Percentiles rank a stretch among this genome's conserved stretches.
Evolutionary conservation across 2,329 filamentous ascomycete genomes (phyloP).

Genomic region (Fusarium sp.): DNA sequence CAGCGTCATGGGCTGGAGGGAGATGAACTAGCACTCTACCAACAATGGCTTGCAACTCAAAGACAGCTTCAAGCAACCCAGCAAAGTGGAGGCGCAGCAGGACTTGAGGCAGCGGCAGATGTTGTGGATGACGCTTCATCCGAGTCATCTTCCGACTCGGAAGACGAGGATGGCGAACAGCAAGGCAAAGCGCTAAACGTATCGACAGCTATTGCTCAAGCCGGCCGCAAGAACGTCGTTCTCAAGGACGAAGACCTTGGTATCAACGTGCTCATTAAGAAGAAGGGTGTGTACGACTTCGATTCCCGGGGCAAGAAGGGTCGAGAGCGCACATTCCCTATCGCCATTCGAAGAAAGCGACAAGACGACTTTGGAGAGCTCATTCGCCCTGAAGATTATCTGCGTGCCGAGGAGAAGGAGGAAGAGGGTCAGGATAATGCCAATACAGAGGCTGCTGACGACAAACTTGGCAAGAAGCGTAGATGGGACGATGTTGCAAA

Average conservation of each 20-base stretch:
- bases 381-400: conserved; percentile 92
- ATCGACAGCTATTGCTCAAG: conserved; percentile 84
- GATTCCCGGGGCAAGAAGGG: conserved; percentile 92
- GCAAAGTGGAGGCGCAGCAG: conserved; percentile 73
- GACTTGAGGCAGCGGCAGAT: conserved; percentile 76
- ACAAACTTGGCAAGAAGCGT: conserved; percentile 86
- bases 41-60: conserved; percentile 91
- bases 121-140: conserved; percentile 86
- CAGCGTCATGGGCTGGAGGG: conserved; percentile 75
- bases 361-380: conserved; percentile 93
- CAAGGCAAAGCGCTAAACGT: conserved; percentile 93
- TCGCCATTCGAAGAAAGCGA: conserved; percentile 80
- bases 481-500: conserved; percentile 83
- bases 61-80: conserved; percentile 86
- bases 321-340: conserved; percentile 90
- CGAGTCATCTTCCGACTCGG: conserved; percentile 85
- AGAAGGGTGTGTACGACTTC: conserved; percentile 92
- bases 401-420: conserved; percentile 91
- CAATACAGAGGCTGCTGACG: conserved; percentile 58
- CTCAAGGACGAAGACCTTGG: conserved; percentile 91
- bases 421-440: conserved; percentile 70
- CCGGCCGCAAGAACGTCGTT: conserved; percentile 84
- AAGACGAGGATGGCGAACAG: conserved; percentile 89
- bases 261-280: conserved; percentile 88
- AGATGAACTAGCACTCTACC: conserved; percentile 83